Base-by-base conservation (phyloP, 1,139 yeast genomes). In the Candida tetrigidarum region DNA sequence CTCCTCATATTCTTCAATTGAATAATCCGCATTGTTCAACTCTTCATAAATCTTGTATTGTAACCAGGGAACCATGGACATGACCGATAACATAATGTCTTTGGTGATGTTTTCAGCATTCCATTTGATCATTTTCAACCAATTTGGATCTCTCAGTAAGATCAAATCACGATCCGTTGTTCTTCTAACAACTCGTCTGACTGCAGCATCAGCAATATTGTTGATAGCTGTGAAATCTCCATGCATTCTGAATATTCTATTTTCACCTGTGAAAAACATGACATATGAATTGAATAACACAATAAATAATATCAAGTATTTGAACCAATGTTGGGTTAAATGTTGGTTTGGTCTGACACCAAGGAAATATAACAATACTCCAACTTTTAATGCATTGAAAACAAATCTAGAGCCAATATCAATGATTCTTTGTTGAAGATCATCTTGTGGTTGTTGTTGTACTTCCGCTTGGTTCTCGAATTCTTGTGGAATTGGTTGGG, bases 141-240 rank as follows among this genome's bases (percentile, higher is more conserved):
- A 37, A 15, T 45, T 39, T 7, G 46, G 54, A 12, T 47, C 53
- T 23, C 48, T 41, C n/a, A 39, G 48, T 29, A 56, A 41, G 4
- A 64, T 45, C 34, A 54, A 54, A 35, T 65, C 64, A 47, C 50
- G 63, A 27, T 66, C 72, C 22, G 67, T 45, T 5, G 58, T 55
- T 34, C 70, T 51, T 10, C 41, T 39, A 1, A 63, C 60, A 1
- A 55, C 52, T 26, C 51, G 48, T 5, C 38, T 40, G n/a, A 64
- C 51, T 5, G 64, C 34, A 18, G 53, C 57, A 18, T 53, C 45
- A 22, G 45, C 44, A 6, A 57, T 27, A 11, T 22, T 15, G 19
- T 12, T 22, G 0, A 42, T 2, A 8, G n/a, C 27, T 9, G 20
- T 20, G 5, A 14, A 20, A 27, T 23, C 11, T 20, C 38, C 22